A percentile compares a stretch with the other conserved stretches of the same genome.
Conservation (phyloP, 371 early-diverging fungal genomes). For the Mucor ambiguus region DNA sequence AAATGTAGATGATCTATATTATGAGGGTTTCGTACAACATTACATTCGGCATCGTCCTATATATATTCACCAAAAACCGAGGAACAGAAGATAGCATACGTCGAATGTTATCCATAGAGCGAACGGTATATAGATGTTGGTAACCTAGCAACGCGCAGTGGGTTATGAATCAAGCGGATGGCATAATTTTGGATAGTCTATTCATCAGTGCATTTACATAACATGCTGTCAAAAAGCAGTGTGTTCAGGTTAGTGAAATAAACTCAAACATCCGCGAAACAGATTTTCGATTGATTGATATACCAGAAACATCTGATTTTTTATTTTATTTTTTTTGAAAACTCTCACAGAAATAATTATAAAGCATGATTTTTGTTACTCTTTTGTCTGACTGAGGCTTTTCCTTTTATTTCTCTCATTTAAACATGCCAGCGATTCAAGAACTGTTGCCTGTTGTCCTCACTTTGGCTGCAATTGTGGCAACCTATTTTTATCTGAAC, state of each 20-base stretch:
- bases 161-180: too few relatives aligned
- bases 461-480: constrained; percentile 1
- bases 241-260: background rate
- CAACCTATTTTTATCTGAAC: constrained; percentile 14
- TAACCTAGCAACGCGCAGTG: background rate
- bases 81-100: background rate
- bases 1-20: background rate
- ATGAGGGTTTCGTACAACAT: background rate
- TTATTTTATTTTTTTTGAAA: background rate
- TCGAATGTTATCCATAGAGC: too few relatives aligned
- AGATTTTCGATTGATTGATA: background rate
- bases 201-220: background rate
- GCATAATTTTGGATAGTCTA: too few relatives aligned
- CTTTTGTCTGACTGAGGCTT: background rate
- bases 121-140: too few relatives aligned
- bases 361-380: background rate
- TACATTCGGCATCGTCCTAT: background rate
- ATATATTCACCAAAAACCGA: background rate
- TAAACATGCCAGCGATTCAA: constrained; percentile 12
- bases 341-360: background rate
- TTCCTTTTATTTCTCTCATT: constrained; percentile 3
- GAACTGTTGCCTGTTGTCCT: constrained; percentile 16
- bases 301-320: constrained; percentile 13
- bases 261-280: constrained; percentile 7
- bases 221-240: background rate